phyloP scores from a whole-genome alignment of 2,329 filamentous ascomycete species.

The Hymenoscyphus salicellus region DNA sequence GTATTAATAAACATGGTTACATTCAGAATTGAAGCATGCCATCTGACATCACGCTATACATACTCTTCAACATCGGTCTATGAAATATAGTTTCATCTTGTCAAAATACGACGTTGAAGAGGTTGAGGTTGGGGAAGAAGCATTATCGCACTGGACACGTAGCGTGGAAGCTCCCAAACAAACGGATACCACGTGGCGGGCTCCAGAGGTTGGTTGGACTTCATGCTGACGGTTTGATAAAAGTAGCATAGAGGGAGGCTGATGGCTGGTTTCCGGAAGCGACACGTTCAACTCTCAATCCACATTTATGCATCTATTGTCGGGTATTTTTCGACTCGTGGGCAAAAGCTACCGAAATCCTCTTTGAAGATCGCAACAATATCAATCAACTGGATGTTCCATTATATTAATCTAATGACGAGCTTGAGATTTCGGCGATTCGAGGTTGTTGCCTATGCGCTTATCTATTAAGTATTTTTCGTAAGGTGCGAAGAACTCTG shows the following conservation, averaged over 20 bases:
- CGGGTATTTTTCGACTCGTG: background rate
- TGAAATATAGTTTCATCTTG: too few species aligned
- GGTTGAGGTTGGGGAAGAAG: too few species aligned
- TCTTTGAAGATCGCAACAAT: background rate
- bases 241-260: background rate
- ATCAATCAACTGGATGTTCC: background rate
- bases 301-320: background rate
- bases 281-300: background rate
- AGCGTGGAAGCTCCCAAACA: too few species aligned
- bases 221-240: background rate
- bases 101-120: too few species aligned
- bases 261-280: background rate
- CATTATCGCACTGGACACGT: too few species aligned
- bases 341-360: background rate
- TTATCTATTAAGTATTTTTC: background rate
- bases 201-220: background rate
- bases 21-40: too few species aligned
- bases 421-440: background rate
- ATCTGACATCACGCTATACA: too few species aligned
- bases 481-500: background rate
- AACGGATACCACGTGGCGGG: background rate
- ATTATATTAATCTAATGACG: background rate
- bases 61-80: too few species aligned
- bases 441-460: background rate
- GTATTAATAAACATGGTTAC: too few species aligned